Conservation (phyloP, 139 green algal genomes). For the Haematococcus lacustris region DNA sequence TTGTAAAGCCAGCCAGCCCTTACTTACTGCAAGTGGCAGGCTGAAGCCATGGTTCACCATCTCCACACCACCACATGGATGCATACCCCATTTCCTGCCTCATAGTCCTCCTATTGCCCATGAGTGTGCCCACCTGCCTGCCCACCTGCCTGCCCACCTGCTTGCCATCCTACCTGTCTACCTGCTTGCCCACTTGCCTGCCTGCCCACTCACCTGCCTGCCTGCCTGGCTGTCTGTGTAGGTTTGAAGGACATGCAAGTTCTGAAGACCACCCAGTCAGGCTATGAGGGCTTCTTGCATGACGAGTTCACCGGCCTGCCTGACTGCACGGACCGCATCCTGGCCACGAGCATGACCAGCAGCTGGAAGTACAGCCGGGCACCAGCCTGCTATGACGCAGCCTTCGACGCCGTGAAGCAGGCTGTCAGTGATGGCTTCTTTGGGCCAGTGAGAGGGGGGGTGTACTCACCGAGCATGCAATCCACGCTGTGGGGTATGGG, state of each 20-base stretch:
- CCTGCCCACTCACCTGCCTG: too few relatives aligned
- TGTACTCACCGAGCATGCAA: conserved; percentile 90
- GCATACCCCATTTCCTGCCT: too few relatives aligned
- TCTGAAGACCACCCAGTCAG: conserved; percentile 89
- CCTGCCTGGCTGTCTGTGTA: neutral
- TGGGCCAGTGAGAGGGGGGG: conserved; percentile 66
- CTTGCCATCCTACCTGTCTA: too few relatives aligned
- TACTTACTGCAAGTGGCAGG: too few relatives aligned
- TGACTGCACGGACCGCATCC: conserved; percentile 80
- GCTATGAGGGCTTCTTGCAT: conserved; percentile 82
- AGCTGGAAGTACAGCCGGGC: conserved; percentile 90
- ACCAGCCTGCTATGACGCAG: neutral
- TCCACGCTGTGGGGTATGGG: conserved; percentile 88
- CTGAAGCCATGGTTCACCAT: too few relatives aligned
- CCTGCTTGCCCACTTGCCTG: too few relatives aligned
- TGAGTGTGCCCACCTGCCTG: too few relatives aligned
- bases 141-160: too few relatives aligned
- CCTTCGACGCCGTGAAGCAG: conserved; percentile 2
- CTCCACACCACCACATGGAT: too few relatives aligned
- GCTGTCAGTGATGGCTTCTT: conserved; percentile 59
- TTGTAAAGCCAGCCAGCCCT: too few relatives aligned
- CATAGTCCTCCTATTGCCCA: too few relatives aligned
- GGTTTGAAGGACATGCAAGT: conserved; percentile 35
- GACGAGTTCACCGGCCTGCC: conserved; percentile 85
- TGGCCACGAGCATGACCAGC: conserved; percentile 75